A percentile compares a stretch with the other conserved stretches of the same genome.
Conservation (phyloP, 192 early-diverging fungal genomes). For the Coemansia sp. region DNA sequence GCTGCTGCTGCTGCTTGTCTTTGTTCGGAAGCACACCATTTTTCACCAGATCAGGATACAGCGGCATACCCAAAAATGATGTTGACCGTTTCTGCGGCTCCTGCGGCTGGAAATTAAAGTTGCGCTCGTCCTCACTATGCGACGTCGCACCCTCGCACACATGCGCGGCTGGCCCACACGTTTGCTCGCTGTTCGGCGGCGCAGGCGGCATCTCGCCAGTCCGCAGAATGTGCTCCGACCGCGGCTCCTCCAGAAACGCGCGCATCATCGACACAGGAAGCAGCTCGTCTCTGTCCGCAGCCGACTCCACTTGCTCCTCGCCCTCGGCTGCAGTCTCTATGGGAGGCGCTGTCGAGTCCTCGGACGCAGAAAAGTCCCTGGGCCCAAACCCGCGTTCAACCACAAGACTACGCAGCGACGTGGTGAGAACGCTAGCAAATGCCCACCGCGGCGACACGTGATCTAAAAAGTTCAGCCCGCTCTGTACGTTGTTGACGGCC, state of each 20-base stretch:
- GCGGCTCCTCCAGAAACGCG: constrained; percentile 25
- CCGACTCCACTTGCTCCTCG: background rate
- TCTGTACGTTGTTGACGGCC: constrained; percentile 30
- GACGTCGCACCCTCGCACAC: background rate
- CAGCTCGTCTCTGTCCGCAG: background rate
- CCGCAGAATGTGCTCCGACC: constrained; percentile 33
- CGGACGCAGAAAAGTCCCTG: background rate
- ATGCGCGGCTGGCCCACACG: background rate
- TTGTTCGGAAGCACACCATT: too few species aligned
- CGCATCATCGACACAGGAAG: constrained; percentile 18
- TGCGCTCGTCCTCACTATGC: background rate
- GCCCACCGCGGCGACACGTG: constrained; percentile 40
- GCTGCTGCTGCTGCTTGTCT: too few species aligned
- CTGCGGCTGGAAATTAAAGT: background rate
- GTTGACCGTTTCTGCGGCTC: background rate
- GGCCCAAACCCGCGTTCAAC: constrained; percentile 44
- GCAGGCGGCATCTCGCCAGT: constrained; percentile 26
- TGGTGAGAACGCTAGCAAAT: constrained; percentile 32
- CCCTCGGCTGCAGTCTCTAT: background rate
- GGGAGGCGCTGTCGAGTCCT: background rate
- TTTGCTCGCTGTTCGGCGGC: background rate
- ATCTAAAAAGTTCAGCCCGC: constrained; percentile 34
- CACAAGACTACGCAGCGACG: constrained; percentile 32
- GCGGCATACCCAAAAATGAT: background rate
- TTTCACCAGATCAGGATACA: too few species aligned